Conservation (phyloP, 257 asterid species). For the Hygrophila difformis region DNA sequence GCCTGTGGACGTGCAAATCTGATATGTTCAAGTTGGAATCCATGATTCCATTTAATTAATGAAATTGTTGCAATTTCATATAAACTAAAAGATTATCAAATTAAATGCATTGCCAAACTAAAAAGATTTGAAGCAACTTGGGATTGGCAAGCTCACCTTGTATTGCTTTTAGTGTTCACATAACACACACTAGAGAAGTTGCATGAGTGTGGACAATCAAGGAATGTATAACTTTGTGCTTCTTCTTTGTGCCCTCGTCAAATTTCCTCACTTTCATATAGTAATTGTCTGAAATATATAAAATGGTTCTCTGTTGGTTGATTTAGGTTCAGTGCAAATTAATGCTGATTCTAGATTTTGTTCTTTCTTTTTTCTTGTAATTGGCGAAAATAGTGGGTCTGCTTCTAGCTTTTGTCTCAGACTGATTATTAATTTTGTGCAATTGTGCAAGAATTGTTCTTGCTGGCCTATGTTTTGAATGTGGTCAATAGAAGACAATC, state of each 20-base stretch:
- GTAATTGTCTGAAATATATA: background rate
- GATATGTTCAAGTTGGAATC: no score
- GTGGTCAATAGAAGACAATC: constrained; percentile 2
- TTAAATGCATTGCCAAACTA: background rate
- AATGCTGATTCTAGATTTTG: no score
- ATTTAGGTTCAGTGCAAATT: background rate
- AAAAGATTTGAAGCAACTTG: background rate
- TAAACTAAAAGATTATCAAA: no score
- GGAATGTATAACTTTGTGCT: no score
- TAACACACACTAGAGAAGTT: background rate
- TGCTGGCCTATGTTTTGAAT: background rate
- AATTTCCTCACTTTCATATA: background rate
- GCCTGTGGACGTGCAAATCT: no score
- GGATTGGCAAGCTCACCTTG: background rate
- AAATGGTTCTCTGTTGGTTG: background rate
- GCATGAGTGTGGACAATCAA: background rate
- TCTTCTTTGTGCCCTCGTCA: background rate
- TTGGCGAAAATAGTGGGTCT: no score
- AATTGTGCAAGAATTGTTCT: no score
- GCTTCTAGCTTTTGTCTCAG: no score
- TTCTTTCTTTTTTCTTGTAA: no score
- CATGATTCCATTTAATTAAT: no score
- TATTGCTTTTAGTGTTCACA: background rate
- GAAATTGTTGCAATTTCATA: no score
- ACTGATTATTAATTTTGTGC: no score